These are phyloP conservation scores for Astrothelium subdiscretum DNA, from an alignment of 495 filamentous ascomycete species.

Conservation along the genomic window DNA sequence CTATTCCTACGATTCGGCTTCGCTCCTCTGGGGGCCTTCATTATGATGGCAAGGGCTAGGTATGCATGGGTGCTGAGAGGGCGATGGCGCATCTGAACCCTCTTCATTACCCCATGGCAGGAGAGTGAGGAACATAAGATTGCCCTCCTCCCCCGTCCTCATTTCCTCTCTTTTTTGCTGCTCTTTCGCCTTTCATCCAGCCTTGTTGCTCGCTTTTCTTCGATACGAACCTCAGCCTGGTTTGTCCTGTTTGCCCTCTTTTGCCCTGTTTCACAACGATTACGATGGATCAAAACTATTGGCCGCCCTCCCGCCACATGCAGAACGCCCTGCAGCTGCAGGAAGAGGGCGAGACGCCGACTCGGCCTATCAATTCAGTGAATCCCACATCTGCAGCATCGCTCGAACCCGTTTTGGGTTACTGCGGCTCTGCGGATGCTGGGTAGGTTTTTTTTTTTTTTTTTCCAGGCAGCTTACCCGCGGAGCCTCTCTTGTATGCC, in stretches of 20 bases:
- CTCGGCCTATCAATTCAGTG: neutral
- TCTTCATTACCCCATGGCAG: neutral
- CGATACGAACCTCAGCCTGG: neutral
- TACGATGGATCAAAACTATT: neutral
- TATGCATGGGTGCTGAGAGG: neutral
- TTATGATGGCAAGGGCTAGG: neutral
- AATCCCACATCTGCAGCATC: neutral
- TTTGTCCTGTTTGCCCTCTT: neutral
- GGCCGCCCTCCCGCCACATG: neutral
- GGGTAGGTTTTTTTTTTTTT: constrained; percentile 2
- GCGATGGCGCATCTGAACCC: neutral
- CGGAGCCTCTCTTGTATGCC: neutral
- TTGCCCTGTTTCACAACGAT: neutral
- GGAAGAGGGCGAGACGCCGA: neutral
- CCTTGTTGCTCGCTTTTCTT: neutral
- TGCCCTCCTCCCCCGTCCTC: neutral
- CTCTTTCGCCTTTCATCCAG: neutral
- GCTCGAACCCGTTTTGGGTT: neutral
- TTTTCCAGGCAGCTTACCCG: neutral
- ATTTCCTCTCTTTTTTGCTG: neutral
- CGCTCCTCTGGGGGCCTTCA: neutral
- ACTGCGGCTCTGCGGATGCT: neutral
- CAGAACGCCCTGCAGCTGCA: neutral
- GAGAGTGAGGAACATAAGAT: neutral
- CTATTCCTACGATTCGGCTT: neutral